A percentile compares a stretch with the other conserved stretches of the same genome.
Evolutionary conservation across 345 rosid genomes (phyloP).

Genomic region (Balakata baccata): DNA sequence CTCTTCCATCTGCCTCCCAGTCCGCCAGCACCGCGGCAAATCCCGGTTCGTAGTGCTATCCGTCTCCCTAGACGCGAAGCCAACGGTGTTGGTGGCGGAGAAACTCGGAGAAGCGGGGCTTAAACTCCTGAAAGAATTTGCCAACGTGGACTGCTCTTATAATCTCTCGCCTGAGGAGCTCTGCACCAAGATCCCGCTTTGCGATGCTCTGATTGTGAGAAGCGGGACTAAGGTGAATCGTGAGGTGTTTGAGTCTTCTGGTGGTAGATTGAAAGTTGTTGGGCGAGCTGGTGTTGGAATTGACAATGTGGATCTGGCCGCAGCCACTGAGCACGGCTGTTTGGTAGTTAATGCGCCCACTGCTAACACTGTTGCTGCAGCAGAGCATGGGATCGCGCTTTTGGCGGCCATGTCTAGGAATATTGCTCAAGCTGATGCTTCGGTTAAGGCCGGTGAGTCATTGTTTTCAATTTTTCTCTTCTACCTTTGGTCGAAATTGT

Average conservation of each 20-base stretch:
- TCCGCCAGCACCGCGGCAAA: neutral
- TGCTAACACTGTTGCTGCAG: slow-evolving; percentile 26
- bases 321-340: slow-evolving; percentile 26
- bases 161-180: slow-evolving; percentile 24
- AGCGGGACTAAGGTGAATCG: slow-evolving; percentile 27
- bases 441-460: slow-evolving; percentile 73
- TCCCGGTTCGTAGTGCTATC: slow-evolving; percentile 20
- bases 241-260: slow-evolving; percentile 25
- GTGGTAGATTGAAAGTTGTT: slow-evolving; percentile 22
- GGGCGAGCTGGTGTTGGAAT: slow-evolving; percentile 28
- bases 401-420: slow-evolving; percentile 26
- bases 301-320: slow-evolving; percentile 27
- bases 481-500: neutral
- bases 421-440: slow-evolving; percentile 29
- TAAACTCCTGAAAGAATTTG: slow-evolving; percentile 12
- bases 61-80: slow-evolving; percentile 14
- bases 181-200: slow-evolving; percentile 24
- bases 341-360: slow-evolving; percentile 27
- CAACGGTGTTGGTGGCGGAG: slow-evolving; percentile 25
- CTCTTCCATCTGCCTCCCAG: neutral
- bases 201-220: slow-evolving; percentile 23
- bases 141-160: slow-evolving; percentile 24
- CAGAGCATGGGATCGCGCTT: slow-evolving; percentile 23
- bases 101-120: slow-evolving; percentile 23
- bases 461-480: neutral